These are phyloP conservation scores for Cenchrus fungigraminus DNA, from an alignment of 176 grass and related monocot genomes.

Conservation along the genomic window DNA sequence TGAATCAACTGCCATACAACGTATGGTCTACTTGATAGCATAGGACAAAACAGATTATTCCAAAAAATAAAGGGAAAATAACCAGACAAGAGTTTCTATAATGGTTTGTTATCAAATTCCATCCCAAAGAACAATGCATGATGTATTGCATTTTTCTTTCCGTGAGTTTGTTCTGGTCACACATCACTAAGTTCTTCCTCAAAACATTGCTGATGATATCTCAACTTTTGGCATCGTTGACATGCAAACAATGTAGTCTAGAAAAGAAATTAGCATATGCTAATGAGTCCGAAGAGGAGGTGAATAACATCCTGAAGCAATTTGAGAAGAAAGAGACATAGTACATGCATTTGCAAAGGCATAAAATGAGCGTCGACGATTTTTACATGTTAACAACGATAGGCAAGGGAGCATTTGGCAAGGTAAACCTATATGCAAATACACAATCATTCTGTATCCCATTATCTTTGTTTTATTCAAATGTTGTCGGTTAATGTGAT, in stretches of 20 bases:
- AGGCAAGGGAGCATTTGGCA: conserved; percentile 97
- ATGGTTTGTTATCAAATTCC: neutral
- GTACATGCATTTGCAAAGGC: conserved; percentile 96
- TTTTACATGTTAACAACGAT: conserved; percentile 95
- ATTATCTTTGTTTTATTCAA: neutral
- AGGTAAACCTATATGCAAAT: conserved; percentile 65
- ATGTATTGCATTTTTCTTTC: neutral
- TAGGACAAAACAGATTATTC: neutral
- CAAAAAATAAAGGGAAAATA: neutral
- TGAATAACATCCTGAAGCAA: conserved; percentile 81
- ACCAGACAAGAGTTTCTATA: neutral
- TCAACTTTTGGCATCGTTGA: conserved; percentile 12
- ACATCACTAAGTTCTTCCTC: neutral
- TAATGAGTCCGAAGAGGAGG: conserved; percentile 88
- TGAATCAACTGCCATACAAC: neutral
- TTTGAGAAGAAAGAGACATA: conserved; percentile 97
- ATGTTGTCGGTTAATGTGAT: neutral
- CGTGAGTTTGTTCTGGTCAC: neutral
- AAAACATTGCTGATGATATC: neutral
- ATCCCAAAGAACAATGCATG: neutral
- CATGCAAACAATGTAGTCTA: conserved; percentile 73
- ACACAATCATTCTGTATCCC: neutral
- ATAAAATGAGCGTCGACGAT: conserved; percentile 97
- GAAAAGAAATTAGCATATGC: conserved; percentile 89
- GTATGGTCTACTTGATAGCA: neutral